These are phyloP conservation scores for Elaeis oleifera DNA, from an alignment of 202 grass and related monocot species.

Conservation along the genomic window DNA sequence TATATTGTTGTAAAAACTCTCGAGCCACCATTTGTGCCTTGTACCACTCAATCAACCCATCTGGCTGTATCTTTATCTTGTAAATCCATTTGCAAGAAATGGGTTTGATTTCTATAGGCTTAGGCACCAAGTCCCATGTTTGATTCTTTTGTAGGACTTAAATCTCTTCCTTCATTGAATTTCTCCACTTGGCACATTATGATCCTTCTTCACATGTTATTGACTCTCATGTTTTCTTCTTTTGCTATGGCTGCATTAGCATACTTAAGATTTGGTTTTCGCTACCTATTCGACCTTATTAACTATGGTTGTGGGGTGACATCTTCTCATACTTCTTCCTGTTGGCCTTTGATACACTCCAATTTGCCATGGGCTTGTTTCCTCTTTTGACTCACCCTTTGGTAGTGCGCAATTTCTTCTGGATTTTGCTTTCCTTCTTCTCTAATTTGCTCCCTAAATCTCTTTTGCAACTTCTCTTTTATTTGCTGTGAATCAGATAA, in stretches of 20 bases:
- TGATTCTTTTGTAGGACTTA: conserved; percentile 14
- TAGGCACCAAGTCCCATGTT: conserved; percentile 13
- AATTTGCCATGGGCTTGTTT: background rate
- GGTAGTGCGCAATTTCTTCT: no score
- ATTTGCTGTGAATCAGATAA: background rate
- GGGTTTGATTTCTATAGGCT: background rate
- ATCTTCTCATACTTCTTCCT: background rate
- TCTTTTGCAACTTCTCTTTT: background rate
- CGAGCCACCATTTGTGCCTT: background rate
- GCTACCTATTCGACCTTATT: background rate
- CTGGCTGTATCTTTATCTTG: conserved; percentile 12
- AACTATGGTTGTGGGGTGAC: background rate
- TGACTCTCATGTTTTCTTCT: background rate
- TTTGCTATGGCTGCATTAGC: background rate
- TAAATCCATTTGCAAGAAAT: conserved; percentile 20
- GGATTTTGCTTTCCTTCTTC: background rate
- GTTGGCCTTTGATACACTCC: background rate
- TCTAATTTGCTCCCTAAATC: background rate
- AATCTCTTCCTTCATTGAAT: conserved; percentile 8
- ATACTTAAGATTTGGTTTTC: background rate
- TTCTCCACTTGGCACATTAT: background rate
- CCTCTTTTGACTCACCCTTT: background rate
- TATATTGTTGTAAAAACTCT: background rate
- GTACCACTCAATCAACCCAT: conserved; percentile 11
- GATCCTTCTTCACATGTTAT: conserved; percentile 4